phyloP scores from a whole-genome alignment of 495 filamentous ascomycete genomes.

The Talaromyces trachyspermus region DNA sequence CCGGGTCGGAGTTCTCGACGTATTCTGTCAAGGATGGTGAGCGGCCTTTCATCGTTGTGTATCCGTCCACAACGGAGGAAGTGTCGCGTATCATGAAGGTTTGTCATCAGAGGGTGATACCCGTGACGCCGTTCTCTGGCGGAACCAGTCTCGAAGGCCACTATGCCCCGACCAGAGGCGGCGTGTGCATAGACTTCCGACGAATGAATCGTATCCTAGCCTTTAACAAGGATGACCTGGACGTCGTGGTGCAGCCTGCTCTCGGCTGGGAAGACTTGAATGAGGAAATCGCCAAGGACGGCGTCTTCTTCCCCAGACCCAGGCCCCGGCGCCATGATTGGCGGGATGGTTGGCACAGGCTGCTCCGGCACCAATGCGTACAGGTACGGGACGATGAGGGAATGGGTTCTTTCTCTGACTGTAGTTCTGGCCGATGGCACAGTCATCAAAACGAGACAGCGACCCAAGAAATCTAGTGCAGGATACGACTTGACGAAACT shows the following conservation, averaged over 20 bases:
- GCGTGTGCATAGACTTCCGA: slow-evolving; percentile 57
- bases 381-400: slow-evolving; percentile 61
- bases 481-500: slow-evolving; percentile 58
- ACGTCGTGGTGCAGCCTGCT: slow-evolving; percentile 60
- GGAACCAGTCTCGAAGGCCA: slow-evolving; percentile 60
- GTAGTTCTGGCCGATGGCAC: slow-evolving; percentile 61
- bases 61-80: slow-evolving; percentile 45
- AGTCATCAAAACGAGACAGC: slow-evolving; percentile 57
- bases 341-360: slow-evolving; percentile 61
- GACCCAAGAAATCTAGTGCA: slow-evolving; percentile 58
- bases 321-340: slow-evolving; percentile 60
- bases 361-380: slow-evolving; percentile 64
- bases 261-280: slow-evolving; percentile 59
- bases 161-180: slow-evolving; percentile 52
- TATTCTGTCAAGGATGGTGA: slow-evolving; percentile 50
- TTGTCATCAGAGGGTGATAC: slow-evolving; percentile 53
- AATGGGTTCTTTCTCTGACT: slow-evolving; percentile 59
- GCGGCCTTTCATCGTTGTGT: slow-evolving; percentile 41
- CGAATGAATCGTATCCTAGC: slow-evolving; percentile 54
- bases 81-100: slow-evolving; percentile 56
- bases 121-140: slow-evolving; percentile 56
- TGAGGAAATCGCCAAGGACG: slow-evolving; percentile 45
- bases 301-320: slow-evolving; percentile 63
- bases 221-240: slow-evolving; percentile 51
- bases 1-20: slow-evolving; percentile 84